Conservation (phyloP, 306 rosid species). For the Adenanthera pavonina region DNA sequence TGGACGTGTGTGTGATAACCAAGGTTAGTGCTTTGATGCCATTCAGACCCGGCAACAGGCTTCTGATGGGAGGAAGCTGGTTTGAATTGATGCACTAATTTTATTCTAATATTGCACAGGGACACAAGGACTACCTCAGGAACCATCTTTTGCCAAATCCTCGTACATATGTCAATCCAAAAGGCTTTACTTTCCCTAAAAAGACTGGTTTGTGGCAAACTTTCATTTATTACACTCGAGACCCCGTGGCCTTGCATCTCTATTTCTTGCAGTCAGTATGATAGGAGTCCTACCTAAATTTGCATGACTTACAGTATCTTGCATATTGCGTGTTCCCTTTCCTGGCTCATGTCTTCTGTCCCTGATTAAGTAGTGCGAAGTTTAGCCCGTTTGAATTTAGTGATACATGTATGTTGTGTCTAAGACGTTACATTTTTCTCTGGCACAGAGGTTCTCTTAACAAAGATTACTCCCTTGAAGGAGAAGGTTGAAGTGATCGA, state of each 20-base stretch:
- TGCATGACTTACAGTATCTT: background rate
- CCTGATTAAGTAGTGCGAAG: constrained; percentile 2
- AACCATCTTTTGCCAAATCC: constrained; percentile 86
- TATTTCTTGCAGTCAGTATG: background rate
- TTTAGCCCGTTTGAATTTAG: background rate
- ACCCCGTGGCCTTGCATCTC: background rate
- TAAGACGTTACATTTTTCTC: constrained; percentile 38
- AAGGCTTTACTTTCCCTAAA: constrained; percentile 70
- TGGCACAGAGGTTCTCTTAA: constrained; percentile 77
- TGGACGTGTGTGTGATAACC: constrained; percentile 92
- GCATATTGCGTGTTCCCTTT: background rate
- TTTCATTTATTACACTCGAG: constrained; percentile 32
- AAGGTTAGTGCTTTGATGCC: constrained; percentile 63
- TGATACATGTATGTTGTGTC: constrained; percentile 5
- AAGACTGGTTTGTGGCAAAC: constrained; percentile 72
- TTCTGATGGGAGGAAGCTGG: constrained; percentile 22
- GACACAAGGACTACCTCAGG: constrained; percentile 83
- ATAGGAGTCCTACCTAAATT: background rate
- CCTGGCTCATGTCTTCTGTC: background rate
- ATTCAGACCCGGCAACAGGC: background rate
- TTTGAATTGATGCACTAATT: constrained; percentile 24
- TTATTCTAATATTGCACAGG: constrained; percentile 56
- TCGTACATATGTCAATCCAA: constrained; percentile 73
- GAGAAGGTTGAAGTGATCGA: constrained; percentile 70
- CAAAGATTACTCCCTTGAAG: constrained; percentile 75